phyloP scores from a whole-genome alignment of 495 filamentous ascomycete genomes.

The Cenococcum geophilum region DNA sequence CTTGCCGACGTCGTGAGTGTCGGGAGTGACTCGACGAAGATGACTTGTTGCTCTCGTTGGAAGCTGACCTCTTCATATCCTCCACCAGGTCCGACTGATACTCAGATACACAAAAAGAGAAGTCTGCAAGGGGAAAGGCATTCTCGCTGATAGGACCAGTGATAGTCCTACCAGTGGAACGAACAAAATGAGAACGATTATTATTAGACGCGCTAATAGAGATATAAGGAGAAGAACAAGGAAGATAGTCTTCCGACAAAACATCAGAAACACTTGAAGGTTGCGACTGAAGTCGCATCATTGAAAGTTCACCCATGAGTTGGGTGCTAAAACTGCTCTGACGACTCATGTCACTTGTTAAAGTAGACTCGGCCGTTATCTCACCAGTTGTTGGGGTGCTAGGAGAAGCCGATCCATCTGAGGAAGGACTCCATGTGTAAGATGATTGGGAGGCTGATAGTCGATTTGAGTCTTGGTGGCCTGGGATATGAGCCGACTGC shows the following conservation, averaged over 20 bases:
- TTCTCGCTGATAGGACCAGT: constrained; percentile 18
- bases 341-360: constrained; percentile 33
- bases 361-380: constrained; percentile 22
- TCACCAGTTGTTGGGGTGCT: constrained; percentile 20
- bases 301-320: constrained; percentile 27
- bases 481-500: constrained; percentile 3
- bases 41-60: constrained; percentile 27
- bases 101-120: constrained; percentile 25
- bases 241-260: constrained; percentile 9
- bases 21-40: constrained; percentile 23
- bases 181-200: constrained; percentile 25
- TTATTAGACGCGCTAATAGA: constrained; percentile 19
- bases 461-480: constrained; percentile 8
- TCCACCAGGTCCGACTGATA: constrained; percentile 23
- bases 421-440: constrained; percentile 20
- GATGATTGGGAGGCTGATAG: constrained; percentile 9
- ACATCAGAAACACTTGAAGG: constrained; percentile 24
- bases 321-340: constrained; percentile 31
- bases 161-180: constrained; percentile 11
- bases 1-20: constrained; percentile 27
- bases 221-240: constrained; percentile 21
- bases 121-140: constrained; percentile 18
- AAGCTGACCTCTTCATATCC: constrained; percentile 32
- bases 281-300: constrained; percentile 33
- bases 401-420: constrained; percentile 25